Conservation (phyloP, 2,329 filamentous ascomycete genomes). For the Colletotrichum phormii region DNA sequence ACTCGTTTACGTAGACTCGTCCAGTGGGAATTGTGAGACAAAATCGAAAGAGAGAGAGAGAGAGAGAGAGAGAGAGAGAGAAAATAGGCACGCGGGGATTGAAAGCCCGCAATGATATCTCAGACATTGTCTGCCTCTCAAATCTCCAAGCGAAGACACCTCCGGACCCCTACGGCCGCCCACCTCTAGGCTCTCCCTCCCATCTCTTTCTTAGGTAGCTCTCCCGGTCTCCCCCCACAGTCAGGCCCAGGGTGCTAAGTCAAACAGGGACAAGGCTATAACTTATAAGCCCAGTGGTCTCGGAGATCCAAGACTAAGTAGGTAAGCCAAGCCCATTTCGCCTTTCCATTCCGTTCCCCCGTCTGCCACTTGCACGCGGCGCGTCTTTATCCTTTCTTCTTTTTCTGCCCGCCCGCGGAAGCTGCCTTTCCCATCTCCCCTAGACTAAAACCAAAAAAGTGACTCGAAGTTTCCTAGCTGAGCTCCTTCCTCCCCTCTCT, state of each 20-base stretch:
- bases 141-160: neutral
- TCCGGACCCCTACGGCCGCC: neutral
- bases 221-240: neutral
- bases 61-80: too few species aligned
- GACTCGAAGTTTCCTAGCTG: slow-evolving; percentile 4
- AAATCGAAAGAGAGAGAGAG: neutral
- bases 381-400: neutral
- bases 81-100: too few species aligned
- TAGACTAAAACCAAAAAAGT: slow-evolving; percentile 15
- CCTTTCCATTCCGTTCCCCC: neutral
- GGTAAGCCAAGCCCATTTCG: neutral
- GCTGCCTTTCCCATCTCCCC: neutral
- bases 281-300: neutral
- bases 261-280: neutral
- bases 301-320: neutral
- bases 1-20: neutral
- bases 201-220: neutral
- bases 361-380: too few species aligned
- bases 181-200: neutral
- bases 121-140: neutral
- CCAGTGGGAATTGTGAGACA: neutral
- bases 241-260: neutral
- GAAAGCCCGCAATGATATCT: neutral
- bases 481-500: neutral
- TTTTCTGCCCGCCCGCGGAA: neutral